Base-by-base conservation (phyloP, 148 eudicot species). In the Spergularia bocconei region DNA sequence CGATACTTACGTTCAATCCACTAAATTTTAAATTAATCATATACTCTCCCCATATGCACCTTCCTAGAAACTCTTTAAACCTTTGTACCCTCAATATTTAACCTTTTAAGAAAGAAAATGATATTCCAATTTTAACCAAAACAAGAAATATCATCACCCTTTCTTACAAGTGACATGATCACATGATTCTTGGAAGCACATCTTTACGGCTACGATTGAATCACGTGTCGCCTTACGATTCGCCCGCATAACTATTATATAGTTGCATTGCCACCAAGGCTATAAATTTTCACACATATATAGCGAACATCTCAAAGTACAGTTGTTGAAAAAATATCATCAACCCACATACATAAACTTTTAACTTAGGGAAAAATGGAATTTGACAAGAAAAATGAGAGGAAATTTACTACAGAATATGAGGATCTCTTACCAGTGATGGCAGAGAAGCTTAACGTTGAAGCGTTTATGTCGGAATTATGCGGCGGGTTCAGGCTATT, bases 171-270 rank as follows among this genome's bases (percentile, higher is more conserved):
- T n/a, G 1, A 17, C 16, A 52, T 2, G 47, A 56, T n/a, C 52
- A 39, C 75, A 63, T 38, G 51, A 73, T 60, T 53, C 51, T 36
- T 36, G 41, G 20, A 54, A 36, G 17, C 52, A 79, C 83, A 16
- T 84, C 83, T 70, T 85, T 81, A 73, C 70, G 11, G 83, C 84
- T 19, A 82, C 80, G 79, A 87, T 79, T 12, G 97, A 91, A 62
- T 83, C 89, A 77, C 85, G 88, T 55, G 69, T 86, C 50, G 5
- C 6, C 36, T 33, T 44, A 14, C 8, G 4, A 29, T 69, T 51
- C 56, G 76, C 48, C n/a, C 20, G 39, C 13, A 54, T 29, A 0
- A 14, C 64, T 71, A 54, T 16, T 53, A 6, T 56, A 12, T 19
- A 61, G 44, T 60, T 16, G 1, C 48, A 69, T n/a, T n/a, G n/a